phyloP scores from a whole-genome alignment of 2,329 filamentous ascomycete genomes.

The Stemphylium vesicarium region DNA sequence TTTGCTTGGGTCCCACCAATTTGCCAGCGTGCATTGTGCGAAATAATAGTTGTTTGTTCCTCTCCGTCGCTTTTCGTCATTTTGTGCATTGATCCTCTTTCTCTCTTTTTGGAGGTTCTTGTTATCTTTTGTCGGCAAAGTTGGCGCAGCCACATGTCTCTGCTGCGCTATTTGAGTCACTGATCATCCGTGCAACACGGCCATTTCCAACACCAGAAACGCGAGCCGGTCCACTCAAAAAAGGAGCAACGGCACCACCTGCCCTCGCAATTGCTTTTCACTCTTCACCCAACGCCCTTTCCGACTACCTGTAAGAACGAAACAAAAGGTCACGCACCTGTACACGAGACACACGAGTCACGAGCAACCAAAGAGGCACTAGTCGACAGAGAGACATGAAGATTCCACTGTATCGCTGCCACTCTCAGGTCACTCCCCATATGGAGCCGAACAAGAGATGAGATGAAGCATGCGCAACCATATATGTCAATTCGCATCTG shows the following conservation, averaged over 20 bases:
- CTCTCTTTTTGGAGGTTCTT: background rate
- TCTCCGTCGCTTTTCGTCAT: constrained; percentile 8
- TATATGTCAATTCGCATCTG: constrained; percentile 6
- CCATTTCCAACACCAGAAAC: background rate
- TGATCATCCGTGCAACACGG: constrained; percentile 1
- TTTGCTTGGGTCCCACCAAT: constrained; percentile 30
- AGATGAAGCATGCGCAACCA: constrained; percentile 2
- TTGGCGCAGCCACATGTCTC: background rate
- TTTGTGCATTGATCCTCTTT: constrained; percentile 13
- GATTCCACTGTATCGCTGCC: constrained; percentile 10
- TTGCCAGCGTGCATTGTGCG: constrained; percentile 26
- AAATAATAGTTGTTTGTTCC: constrained; percentile 34
- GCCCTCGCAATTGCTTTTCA: constrained; percentile 7
- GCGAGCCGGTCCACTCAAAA: background rate
- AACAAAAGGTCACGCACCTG: background rate
- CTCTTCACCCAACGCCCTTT: background rate
- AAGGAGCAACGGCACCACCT: background rate
- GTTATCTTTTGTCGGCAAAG: background rate
- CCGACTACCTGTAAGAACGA: background rate
- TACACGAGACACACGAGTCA: constrained; percentile 9
- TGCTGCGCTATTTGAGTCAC: background rate
- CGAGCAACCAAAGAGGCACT: constrained; percentile 7
- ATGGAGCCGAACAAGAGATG: constrained; percentile 10
- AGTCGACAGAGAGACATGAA: constrained; percentile 7
- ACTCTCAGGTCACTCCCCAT: constrained; percentile 4